phyloP scores from a whole-genome alignment of 768 basidiomycete genomes.

The Lactarius pseudohatsudake region DNA sequence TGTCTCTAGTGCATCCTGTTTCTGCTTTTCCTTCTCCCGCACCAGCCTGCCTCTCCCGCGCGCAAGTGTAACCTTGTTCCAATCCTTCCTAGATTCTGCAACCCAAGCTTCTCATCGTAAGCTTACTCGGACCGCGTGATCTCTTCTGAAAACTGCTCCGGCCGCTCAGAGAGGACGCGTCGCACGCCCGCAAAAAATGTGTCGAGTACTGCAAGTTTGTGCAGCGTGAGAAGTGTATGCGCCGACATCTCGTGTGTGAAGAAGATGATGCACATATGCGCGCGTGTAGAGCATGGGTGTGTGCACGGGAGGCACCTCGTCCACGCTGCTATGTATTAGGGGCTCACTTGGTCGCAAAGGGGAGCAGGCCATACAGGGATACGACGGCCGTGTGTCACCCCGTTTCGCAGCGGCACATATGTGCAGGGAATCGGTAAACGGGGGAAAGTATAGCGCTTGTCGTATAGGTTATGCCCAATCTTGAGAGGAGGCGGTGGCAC shows the following conservation, averaged over 20 bases:
- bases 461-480: conserved; percentile 76
- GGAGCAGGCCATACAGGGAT: conserved; percentile 35
- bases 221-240: conserved; percentile 69
- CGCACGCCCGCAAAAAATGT: conserved; percentile 59
- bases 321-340: conserved; percentile 28
- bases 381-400: conserved; percentile 41
- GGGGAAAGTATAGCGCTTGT: conserved; percentile 53
- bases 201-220: conserved; percentile 62
- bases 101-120: conserved; percentile 53
- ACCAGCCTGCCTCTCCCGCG: conserved; percentile 74
- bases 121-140: conserved; percentile 47
- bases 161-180: conserved; percentile 30
- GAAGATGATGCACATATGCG: conserved; percentile 80
- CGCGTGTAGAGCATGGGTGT: conserved; percentile 38
- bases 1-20: conserved; percentile 25
- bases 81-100: conserved; percentile 51
- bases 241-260: conserved; percentile 90
- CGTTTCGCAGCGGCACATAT: conserved; percentile 33
- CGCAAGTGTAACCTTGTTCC: conserved; percentile 66
- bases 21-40: conserved; percentile 53
- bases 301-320: conserved; percentile 38
- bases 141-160: conserved; percentile 43
- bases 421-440: conserved; percentile 52
- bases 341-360: conserved; percentile 27
- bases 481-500: conserved; percentile 35